These are phyloP conservation scores for Schwanniomyces sp. DNA, from an alignment of 805 yeast genomes.

Conservation along the genomic window DNA sequence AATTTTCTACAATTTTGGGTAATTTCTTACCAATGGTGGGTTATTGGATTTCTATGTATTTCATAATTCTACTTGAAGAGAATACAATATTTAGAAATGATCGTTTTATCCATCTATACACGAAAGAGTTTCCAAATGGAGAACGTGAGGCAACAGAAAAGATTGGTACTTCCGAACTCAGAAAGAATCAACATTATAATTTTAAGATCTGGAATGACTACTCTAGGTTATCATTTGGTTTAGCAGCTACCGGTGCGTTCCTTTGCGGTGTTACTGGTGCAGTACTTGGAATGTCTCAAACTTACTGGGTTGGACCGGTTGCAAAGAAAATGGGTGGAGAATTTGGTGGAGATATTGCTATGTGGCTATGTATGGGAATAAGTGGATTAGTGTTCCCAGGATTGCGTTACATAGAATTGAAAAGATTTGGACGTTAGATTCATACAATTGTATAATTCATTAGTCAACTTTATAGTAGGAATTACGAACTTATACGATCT, in stretches of 20 bases:
- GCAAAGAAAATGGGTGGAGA: constrained; percentile 63
- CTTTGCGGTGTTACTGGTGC: constrained; percentile 77
- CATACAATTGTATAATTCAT: background rate
- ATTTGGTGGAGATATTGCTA: constrained; percentile 77
- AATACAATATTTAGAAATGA: constrained; percentile 65
- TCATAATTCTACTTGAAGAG: constrained; percentile 69
- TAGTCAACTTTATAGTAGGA: background rate
- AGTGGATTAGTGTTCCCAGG: constrained; percentile 64
- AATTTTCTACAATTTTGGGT: constrained; percentile 69
- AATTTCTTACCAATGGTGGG: constrained; percentile 91
- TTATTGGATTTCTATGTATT: constrained; percentile 85
- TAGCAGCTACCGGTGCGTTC: constrained; percentile 69
- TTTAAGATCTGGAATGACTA: constrained; percentile 74
- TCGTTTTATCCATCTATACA: constrained; percentile 30
- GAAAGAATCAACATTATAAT: constrained; percentile 52
- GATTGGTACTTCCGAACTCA: constrained; percentile 41
- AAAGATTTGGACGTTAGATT: constrained; percentile 34
- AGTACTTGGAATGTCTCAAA: constrained; percentile 85
- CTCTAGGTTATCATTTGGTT: constrained; percentile 60
- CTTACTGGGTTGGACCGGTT: constrained; percentile 76
- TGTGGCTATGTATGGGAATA: constrained; percentile 75
- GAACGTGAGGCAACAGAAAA: constrained; percentile 7
- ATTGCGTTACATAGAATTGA: constrained; percentile 64
- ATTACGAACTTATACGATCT: background rate
- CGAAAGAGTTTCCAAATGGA: constrained; percentile 24